Evolutionary conservation across 495 filamentous ascomycete species (phyloP).

Genomic region (Sporormia fimetaria): DNA sequence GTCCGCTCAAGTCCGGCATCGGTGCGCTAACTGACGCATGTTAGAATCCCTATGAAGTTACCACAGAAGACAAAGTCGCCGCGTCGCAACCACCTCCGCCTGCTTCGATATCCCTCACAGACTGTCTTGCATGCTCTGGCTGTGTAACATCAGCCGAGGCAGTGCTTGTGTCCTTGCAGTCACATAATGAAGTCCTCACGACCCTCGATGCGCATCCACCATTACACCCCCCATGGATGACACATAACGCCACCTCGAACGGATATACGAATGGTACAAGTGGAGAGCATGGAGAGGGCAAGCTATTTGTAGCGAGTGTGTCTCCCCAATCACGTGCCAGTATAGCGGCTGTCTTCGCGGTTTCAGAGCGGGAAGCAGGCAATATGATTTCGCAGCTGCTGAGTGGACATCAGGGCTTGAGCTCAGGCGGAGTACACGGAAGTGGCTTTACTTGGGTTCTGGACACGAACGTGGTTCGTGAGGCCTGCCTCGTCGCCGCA

Average conservation of each 20-base stretch:
- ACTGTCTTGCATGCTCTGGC: constrained; percentile 94
- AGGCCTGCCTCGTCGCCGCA: constrained; percentile 63
- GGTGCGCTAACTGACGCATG: constrained; percentile 12
- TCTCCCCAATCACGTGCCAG: constrained; percentile 83
- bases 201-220: constrained; percentile 60
- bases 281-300: constrained; percentile 37
- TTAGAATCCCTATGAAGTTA: constrained; percentile 72
- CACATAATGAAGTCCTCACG: constrained; percentile 77
- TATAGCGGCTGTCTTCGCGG: constrained; percentile 66
- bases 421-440: constrained; percentile 53
- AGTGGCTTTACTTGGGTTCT: constrained; percentile 78
- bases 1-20: constrained; percentile 11
- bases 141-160: constrained; percentile 97
- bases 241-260: constrained; percentile 26
- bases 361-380: constrained; percentile 61
- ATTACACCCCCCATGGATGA: constrained; percentile 26
- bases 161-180: constrained; percentile 83
- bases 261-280: constrained; percentile 24
- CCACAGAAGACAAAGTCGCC: constrained; percentile 70
- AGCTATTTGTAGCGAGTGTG: constrained; percentile 79
- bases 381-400: constrained; percentile 76
- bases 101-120: constrained; percentile 89
- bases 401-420: constrained; percentile 54
- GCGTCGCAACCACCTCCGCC: constrained; percentile 47
- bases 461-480: constrained; percentile 71